These are phyloP conservation scores for Capronia americana DNA, from an alignment of 2,329 filamentous ascomycete species.

Conservation along the genomic window DNA sequence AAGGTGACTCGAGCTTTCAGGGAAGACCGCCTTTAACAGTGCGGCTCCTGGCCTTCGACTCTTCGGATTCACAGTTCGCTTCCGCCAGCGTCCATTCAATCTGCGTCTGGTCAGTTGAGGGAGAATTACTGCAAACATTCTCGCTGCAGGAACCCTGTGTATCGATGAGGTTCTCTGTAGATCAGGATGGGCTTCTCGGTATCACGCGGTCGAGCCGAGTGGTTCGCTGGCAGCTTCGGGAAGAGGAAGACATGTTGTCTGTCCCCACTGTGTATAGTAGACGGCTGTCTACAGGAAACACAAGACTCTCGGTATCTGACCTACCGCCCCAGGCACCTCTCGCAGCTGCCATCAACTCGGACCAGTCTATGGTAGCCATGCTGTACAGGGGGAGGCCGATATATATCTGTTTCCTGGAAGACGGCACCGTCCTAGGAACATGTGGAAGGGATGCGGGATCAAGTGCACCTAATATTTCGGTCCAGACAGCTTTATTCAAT, in stretches of 20 bases:
- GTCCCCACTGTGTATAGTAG: neutral
- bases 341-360: constrained; percentile 1
- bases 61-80: constrained; percentile 6
- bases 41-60: constrained; percentile 5
- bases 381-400: constrained; percentile 10
- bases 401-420: constrained; percentile 5
- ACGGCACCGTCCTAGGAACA: neutral
- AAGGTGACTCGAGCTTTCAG: no score
- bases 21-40: neutral
- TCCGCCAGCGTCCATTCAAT: constrained; percentile 4
- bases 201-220: neutral
- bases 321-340: neutral
- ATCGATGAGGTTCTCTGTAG: neutral
- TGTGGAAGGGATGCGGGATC: constrained; percentile 6
- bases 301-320: neutral
- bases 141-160: neutral
- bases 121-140: neutral
- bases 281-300: neutral
- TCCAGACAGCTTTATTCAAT: constrained; percentile 6
- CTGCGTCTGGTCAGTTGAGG: constrained; percentile 7
- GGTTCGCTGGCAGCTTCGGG: neutral
- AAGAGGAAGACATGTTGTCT: neutral
- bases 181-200: constrained; percentile 3
- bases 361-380: constrained; percentile 7
- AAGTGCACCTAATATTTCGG: constrained; percentile 5